Evolutionary conservation across 208 protist species (phyloP).

Genomic region (Porcisia deanei): DNA sequence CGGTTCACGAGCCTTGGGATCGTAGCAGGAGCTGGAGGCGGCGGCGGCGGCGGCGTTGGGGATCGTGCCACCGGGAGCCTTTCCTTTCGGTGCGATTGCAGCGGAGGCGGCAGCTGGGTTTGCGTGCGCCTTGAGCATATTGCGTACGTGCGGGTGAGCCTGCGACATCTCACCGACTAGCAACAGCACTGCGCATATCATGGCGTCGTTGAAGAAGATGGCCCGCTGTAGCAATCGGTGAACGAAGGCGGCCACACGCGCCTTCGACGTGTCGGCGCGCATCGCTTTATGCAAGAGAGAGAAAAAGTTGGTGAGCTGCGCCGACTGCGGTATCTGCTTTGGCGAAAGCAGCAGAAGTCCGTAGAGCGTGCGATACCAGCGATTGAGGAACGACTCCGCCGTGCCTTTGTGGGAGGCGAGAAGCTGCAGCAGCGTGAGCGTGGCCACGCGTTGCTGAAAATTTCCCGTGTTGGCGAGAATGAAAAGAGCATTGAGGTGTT

Average conservation of each 20-base stretch:
- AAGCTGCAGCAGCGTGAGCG: constrained; percentile 86
- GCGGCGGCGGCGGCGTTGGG: background rate
- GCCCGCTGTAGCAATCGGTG: constrained; percentile 90
- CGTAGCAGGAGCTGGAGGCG: constrained; percentile 47
- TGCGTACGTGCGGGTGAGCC: constrained; percentile 54
- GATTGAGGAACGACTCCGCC: constrained; percentile 63
- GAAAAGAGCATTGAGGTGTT: constrained; percentile 90
- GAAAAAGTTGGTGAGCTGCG: constrained; percentile 91
- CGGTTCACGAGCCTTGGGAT: constrained; percentile 85
- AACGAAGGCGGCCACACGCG: constrained; percentile 87
- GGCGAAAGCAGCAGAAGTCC: constrained; percentile 86
- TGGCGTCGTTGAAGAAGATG: constrained; percentile 83
- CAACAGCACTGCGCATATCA: constrained; percentile 88
- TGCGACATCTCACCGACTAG: constrained; percentile 86
- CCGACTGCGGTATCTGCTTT: constrained; percentile 87
- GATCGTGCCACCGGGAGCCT: background rate
- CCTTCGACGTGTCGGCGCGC: constrained; percentile 77
- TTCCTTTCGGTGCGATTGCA: background rate
- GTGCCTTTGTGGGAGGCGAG: constrained; percentile 76
- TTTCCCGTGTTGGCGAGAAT: constrained; percentile 85
- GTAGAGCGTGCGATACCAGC: constrained; percentile 92
- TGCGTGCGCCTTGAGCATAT: constrained; percentile 23
- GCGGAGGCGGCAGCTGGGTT: background rate
- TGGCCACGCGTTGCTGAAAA: constrained; percentile 89
- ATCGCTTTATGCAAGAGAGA: constrained; percentile 89